Base-by-base conservation (phyloP, 73 alveolate genomes). In the Paramecium caudatum region DNA sequence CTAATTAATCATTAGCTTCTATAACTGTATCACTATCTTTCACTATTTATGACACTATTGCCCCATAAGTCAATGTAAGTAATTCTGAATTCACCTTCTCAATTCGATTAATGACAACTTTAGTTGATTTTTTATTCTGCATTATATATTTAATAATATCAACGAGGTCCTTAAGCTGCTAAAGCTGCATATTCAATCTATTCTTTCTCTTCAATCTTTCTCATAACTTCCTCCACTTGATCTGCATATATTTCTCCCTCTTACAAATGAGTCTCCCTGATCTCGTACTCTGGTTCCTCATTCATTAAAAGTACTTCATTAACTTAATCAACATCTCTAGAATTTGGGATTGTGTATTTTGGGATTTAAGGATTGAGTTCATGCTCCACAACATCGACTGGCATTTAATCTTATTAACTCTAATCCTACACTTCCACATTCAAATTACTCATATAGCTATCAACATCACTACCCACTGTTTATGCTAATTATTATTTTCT, bases 1-100 rank as follows among this genome's bases (percentile, higher is more conserved):
- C 93, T 17, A 86, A 78, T 62, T 86, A 17, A 3, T 86, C 93
- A 63, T 86, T 86, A 4, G 93, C 93, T 13, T 86, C 93, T 19
- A 62, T 86, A 27, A 86, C 68, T 41, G 63, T 86, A 41, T 86
- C 93, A 41, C 82, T 63, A 43, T 86, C 93, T 30, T 63, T 86
- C 0, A 86, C 65, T 19, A 86, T 86, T 62, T 86, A 15, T 16
- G 90, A 37, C 17, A 86, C 93, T 8, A 86, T 86, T 1, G 93
- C 93, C 15, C 93, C 93, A 43, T 86, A 86, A 10, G 93, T 86
- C 25, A 86, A 63, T 8, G 93, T 86, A 25, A 86, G 43, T 25
- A 86, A 61, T n/a, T 86, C 93, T 8, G 90, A 49, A 45, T 86
- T 86, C 32, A 74, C 68, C 16, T 74, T 74, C 45, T 74, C 88